phyloP scores from a whole-genome alignment of 2,329 filamentous ascomycete species.

The Knoxdaviesia capensis region DNA sequence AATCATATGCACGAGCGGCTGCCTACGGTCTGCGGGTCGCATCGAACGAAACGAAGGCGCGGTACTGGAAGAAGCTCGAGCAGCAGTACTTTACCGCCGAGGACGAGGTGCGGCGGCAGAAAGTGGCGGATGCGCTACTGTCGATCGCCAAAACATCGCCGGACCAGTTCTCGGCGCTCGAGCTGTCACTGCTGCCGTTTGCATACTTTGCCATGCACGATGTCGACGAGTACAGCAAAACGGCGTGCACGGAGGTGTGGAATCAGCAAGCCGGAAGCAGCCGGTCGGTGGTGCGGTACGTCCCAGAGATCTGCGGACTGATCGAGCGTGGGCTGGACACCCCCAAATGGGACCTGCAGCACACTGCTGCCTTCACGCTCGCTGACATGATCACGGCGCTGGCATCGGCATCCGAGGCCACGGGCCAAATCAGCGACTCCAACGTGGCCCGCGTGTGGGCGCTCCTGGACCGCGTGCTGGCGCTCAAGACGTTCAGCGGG shows the following conservation, averaged over 20 bases:
- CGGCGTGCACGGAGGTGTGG: constrained; percentile 76
- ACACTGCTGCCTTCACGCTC: constrained; percentile 64
- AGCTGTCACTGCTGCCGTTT: constrained; percentile 61
- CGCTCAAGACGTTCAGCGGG: constrained; percentile 78
- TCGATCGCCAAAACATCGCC: constrained; percentile 72
- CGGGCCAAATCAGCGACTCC: constrained; percentile 36
- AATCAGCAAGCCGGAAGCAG: constrained; percentile 72
- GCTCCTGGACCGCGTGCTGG: constrained; percentile 58
- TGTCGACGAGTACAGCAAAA: constrained; percentile 55
- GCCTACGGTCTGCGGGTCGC: constrained; percentile 60
- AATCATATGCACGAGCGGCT: constrained; percentile 67
- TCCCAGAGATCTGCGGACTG: constrained; percentile 60
- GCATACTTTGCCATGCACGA: constrained; percentile 80
- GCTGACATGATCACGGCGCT: constrained; percentile 53
- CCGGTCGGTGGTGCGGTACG: constrained; percentile 63
- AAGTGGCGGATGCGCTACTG: constrained; percentile 66
- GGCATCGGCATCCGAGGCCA: constrained; percentile 32
- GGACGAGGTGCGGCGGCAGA: constrained; percentile 52
- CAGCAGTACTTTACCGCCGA: constrained; percentile 67
- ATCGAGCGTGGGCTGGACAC: constrained; percentile 51
- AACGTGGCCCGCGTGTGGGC: constrained; percentile 58
- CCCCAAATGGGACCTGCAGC: constrained; percentile 76
- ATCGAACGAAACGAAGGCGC: constrained; percentile 24
- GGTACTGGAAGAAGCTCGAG: constrained; percentile 33
- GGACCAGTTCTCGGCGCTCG: constrained; percentile 66